Evolutionary conservation across 805 yeast genomes (phyloP).

Genomic region (Nakazawaea wickerhamii): DNA sequence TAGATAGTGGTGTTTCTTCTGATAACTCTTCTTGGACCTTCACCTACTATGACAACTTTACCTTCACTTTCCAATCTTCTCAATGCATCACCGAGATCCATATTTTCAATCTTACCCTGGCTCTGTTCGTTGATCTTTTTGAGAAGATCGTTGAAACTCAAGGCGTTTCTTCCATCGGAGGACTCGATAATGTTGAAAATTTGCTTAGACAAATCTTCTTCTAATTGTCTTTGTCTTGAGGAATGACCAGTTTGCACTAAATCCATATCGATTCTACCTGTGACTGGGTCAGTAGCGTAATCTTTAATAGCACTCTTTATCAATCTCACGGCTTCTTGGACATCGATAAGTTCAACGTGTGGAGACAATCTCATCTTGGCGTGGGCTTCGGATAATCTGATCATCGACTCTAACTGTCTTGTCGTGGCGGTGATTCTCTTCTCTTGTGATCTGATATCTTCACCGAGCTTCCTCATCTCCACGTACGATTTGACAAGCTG

Average conservation of each 20-base stretch:
- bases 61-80: conserved; percentile 69
- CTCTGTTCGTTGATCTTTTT: conserved; percentile 62
- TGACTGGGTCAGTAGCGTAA: conserved; percentile 95
- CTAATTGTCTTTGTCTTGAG: conserved; percentile 72
- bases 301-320: conserved; percentile 94
- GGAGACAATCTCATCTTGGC: conserved; percentile 88
- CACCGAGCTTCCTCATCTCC: conserved; percentile 91
- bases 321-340: conserved; percentile 86
- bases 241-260: conserved; percentile 95
- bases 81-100: conserved; percentile 64
- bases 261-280: conserved; percentile 97
- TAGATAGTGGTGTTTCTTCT: conserved; percentile 10
- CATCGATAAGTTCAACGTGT: conserved; percentile 73
- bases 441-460: conserved; percentile 79
- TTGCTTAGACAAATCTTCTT: conserved; percentile 65
- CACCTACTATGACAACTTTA: conserved; percentile 62
- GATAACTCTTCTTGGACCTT: conserved; percentile 62
- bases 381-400: conserved; percentile 91
- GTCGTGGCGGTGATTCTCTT: conserved; percentile 97
- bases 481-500: conserved; percentile 87
- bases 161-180: conserved; percentile 38
- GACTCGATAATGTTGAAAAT: conserved; percentile 51
- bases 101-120: conserved; percentile 59
- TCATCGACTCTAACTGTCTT: conserved; percentile 93
- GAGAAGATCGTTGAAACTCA: conserved; percentile 55